Conservation (phyloP, 2,329 filamentous ascomycete species). For the Nigrospora sphaerica region DNA sequence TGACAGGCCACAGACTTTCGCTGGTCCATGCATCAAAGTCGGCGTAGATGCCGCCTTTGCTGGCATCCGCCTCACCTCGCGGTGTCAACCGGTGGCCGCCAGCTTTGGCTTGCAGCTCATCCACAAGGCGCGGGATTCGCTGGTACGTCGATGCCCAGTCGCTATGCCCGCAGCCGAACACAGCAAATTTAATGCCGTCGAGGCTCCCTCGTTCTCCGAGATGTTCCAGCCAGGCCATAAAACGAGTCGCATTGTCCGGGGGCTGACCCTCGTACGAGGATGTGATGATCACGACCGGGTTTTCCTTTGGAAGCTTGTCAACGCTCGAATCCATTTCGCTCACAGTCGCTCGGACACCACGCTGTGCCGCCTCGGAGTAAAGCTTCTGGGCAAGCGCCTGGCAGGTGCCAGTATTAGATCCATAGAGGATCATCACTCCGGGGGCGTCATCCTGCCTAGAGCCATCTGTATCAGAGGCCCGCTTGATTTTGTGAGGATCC, state of each 20-base stretch:
- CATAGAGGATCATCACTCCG: slow-evolving; percentile 43
- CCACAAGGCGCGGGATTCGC: slow-evolving; percentile 55
- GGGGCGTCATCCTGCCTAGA: slow-evolving; percentile 4
- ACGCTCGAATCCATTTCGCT: slow-evolving; percentile 42
- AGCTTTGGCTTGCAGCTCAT: slow-evolving; percentile 40
- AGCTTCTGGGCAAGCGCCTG: slow-evolving; percentile 45
- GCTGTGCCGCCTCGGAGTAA: slow-evolving; percentile 34
- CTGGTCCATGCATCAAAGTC: not conserved
- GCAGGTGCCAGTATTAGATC: slow-evolving; percentile 52
- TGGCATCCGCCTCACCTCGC: slow-evolving; percentile 1
- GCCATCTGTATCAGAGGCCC: not conserved
- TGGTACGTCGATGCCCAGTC: slow-evolving; percentile 59
- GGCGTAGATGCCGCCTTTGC: not conserved
- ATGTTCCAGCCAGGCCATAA: slow-evolving; percentile 45
- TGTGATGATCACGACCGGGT: slow-evolving; percentile 45
- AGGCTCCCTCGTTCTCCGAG: slow-evolving; percentile 25
- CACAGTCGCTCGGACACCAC: slow-evolving; percentile 36
- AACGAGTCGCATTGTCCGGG: slow-evolving; percentile 48
- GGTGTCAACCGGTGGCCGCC: slow-evolving; percentile 26
- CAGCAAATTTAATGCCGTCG: slow-evolving; percentile 41
- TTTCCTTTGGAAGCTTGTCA: slow-evolving; percentile 37
- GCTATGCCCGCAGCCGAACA: slow-evolving; percentile 47
- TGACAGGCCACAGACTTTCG: not conserved
- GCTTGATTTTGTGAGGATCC: slow-evolving; percentile 9
- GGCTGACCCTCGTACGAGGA: slow-evolving; percentile 52